Evolutionary conservation across 805 yeast species (phyloP), one percentile per base, ranked within the genome.

Genomic region (Wickerhamiella qilinensis): DNA sequence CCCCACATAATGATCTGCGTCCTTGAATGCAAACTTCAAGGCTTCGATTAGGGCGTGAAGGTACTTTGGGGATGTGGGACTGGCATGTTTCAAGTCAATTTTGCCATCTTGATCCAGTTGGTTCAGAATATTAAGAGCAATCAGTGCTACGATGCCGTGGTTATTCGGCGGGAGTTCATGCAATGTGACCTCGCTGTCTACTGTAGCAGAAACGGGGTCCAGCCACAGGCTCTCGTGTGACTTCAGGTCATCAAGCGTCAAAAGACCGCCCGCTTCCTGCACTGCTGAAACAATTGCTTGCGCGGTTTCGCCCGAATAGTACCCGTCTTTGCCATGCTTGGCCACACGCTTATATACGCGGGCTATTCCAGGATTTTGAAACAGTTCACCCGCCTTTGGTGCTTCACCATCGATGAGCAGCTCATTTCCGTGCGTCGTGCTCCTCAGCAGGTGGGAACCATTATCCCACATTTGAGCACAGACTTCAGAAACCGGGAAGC

Each of bases 131-230:
- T 88, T 91, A 36, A 79, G 56, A 0, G 88, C 75, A 15, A 78
- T 58, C 36, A 81, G 59, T 0, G 86, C 91, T 33, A 81, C 80
- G 12, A 81, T 56, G 7, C 93, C 93, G 38, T 81, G 83, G 3
- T 88, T 83, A 55, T 75, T 80, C 12, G 93, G 93, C 9, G 93
- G 91, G 44, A 80, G 74, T 54, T 81, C 91, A 82, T 86, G 77
- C 20, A 81, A 61, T 21, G 63, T 66, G 36, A 67, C 63, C 9
- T 70, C 79, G 35, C 68, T 59, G 39, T 73, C 64, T 9, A 49
- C 44, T 7, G 43, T 35, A 38, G 69, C 55, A 15, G 59, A 57
- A 16, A 80, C 70, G 2, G 93, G 88, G 1, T 75, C 76, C 19
- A 78, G 77, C 47, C 71, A 65, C 0, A 77, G 66, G 1, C 85